Evolutionary conservation across 2,329 filamentous ascomycete species (phyloP), one percentile per base, ranked within the genome.

Genomic region (Aspergillus cejpii): DNA sequence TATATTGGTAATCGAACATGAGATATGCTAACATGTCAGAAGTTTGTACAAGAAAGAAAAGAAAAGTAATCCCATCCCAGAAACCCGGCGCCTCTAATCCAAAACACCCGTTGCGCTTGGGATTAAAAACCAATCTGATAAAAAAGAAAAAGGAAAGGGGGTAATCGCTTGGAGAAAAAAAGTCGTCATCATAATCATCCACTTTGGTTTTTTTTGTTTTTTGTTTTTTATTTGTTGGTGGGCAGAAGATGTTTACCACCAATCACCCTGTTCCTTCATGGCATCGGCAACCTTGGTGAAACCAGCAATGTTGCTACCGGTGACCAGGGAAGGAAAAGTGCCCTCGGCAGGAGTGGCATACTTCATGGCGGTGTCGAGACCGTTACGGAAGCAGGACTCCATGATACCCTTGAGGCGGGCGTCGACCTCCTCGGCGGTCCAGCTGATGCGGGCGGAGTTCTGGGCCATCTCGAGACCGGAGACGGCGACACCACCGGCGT

Each of bases 391-490:
- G 68, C 87, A 91, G 55, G 81, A 78, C 77, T 91, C 84, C 92
- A 98, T 98, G 74, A 97, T 97, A 59, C 71, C 76, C 79, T 94
- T 89, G 63, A 98, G 83, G 74, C 88, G 88, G 58, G 77, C 74
- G 72, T 97, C 91, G 54, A 97, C 92, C 75, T 95, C 85, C 76
- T 95, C 86, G 37, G 76, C 64, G 21, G 87, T 86, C 92, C 92
- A 98, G 63, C 74, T 79, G 55, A 96, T 76, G 49, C 91, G 84
- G 70, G 84, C 73, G 55, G 85, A 91, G 81, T 98, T 97, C 81
- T 98, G 92, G 6, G 91, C 90, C 92, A 98, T 98, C 79, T 98
- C 92, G 36, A 98, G 81, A 59, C 92, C 92, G 2, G 89, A 95
- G 31, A 98, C 92, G 45, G 92, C 92, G 46, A 97, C 92, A 77